Evolutionary conservation across 2,329 filamentous ascomycete genomes (phyloP).

Genomic region (Beauveria pseudobassiana): DNA sequence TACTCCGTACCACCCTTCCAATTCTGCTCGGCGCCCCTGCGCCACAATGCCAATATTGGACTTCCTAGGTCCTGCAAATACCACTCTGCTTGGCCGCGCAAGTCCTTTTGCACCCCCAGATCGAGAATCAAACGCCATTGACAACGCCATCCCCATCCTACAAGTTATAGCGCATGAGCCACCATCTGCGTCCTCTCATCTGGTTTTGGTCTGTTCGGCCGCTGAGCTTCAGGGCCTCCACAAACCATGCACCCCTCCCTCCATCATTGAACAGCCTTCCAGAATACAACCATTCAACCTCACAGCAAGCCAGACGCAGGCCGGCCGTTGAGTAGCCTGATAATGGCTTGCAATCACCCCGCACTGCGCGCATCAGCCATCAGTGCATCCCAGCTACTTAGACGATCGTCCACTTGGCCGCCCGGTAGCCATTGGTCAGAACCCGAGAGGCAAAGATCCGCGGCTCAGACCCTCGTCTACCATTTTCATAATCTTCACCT

Average conservation of each 20-base stretch:
- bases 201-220: not conserved
- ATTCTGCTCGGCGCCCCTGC: not conserved
- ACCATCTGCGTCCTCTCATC: constrained; percentile 9
- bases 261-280: not conserved
- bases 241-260: not conserved
- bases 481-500: not conserved
- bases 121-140: constrained; percentile 8
- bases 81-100: not conserved
- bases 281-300: not conserved
- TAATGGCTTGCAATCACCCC: not conserved
- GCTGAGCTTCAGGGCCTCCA: not conserved
- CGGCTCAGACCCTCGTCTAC: not conserved
- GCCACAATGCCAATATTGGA: not conserved
- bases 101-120: constrained; percentile 6
- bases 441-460: not conserved
- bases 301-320: not conserved
- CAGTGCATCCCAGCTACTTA: not conserved
- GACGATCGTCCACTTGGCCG: not conserved
- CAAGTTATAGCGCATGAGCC: not conserved
- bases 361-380: not conserved
- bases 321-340: not conserved
- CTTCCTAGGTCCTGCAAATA: not conserved
- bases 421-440: constrained; percentile 1
- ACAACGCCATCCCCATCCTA: constrained; percentile 1
- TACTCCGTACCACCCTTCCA: not conserved